Evolutionary conservation across 2,329 filamentous ascomycete genomes (phyloP), one percentile per base, ranked within the genome.

Genomic region (Colletotrichum chrysophilum): DNA sequence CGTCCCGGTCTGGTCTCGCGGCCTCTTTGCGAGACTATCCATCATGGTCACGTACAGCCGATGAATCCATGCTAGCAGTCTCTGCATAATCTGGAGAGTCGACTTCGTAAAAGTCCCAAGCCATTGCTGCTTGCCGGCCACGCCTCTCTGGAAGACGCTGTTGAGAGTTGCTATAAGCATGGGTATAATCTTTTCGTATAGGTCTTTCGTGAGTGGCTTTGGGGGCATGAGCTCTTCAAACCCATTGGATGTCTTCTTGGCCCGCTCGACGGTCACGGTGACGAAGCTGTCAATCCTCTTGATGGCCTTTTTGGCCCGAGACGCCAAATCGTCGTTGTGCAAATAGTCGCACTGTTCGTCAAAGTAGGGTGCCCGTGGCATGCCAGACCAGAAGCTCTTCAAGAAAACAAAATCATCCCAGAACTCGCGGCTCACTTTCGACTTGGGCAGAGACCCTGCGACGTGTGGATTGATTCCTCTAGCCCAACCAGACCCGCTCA

Each of bases 51-150:
- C 48, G 9, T 74, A 66, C n/a, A 70, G 16, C 52, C 24, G 34
- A 18, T 70, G 21, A 13, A 58, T 24, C 74, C 74, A 76, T 18
- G 60, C 66, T 10, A 71, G 21, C 14, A 76, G 12, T 38, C 74
- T 48, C 24, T 66, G 21, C 74, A 76, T 76, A 24, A 76, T 76
- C 21, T 76, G 74, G 52, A 76, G 14, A 10, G 26, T 43, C 16
- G n/a, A 26, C n/a, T 70, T 66, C 9, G 71, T 75, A 43, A 76
- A 75, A 16, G 24, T 58, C 26, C 70, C 73, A 9, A 56, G 28
- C 43, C 71, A 75, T 3, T 21, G 21, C 14, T 36, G 28, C 3
- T 36, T 34, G 21, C 61, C 64, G n/a, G 24, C 34, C 7, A 48
- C 18, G n/a, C 74, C 74, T 26, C 60, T 66, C 5, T n/a, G 32